Conservation (phyloP, 352 stramenopile genomes). For the Phytophthora pisi region DNA sequence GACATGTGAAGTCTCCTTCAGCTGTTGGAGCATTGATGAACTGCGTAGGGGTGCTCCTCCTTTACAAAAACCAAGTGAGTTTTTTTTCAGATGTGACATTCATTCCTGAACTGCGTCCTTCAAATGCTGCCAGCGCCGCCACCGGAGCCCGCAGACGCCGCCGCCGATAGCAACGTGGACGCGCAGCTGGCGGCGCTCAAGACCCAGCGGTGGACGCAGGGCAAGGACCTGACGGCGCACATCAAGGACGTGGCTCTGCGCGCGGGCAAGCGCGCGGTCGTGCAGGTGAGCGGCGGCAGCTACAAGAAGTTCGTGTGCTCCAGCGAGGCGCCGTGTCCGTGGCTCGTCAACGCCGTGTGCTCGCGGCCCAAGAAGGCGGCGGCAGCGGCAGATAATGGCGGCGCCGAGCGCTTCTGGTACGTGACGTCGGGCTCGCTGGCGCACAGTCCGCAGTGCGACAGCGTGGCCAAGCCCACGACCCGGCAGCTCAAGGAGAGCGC, state of each 20-base stretch:
- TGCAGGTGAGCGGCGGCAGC: conserved; percentile 56
- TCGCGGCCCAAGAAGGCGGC: conserved; percentile 36
- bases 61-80: too few species aligned
- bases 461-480: conserved; percentile 46
- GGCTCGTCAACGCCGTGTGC: conserved; percentile 57
- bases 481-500: conserved; percentile 49
- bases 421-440: conserved; percentile 52
- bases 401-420: conserved; percentile 45
- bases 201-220: conserved; percentile 39
- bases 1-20: too few species aligned
- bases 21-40: too few species aligned
- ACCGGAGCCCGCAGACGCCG: too few species aligned
- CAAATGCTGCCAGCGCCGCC: too few species aligned
- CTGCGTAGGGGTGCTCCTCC: too few species aligned
- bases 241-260: conserved; percentile 59
- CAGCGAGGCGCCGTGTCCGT: conserved; percentile 42
- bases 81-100: too few species aligned
- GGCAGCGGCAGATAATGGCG: background rate
- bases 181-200: conserved; percentile 38
- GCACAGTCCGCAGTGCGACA: conserved; percentile 44
- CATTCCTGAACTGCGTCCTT: too few species aligned
- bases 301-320: conserved; percentile 68
- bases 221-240: conserved; percentile 51
- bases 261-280: conserved; percentile 48
- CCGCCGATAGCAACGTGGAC: conserved; percentile 3